Percentiles rank a stretch among this genome's conserved stretches.
Evolutionary conservation across 2,329 filamentous ascomycete genomes (phyloP).

Genomic region (Dothideomycetes sp.): DNA sequence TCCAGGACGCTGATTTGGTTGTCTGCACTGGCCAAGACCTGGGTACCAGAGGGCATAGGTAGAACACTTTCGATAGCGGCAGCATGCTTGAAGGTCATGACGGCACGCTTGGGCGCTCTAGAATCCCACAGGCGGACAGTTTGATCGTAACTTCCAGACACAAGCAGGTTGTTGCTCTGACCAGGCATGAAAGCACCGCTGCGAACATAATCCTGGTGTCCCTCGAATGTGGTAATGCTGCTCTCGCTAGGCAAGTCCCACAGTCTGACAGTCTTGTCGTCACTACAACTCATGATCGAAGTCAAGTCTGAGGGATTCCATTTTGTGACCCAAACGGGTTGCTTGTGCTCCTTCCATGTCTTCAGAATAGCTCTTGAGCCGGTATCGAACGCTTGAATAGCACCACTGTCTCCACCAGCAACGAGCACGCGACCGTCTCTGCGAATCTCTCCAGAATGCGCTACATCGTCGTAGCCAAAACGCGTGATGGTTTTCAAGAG

Average conservation of each 20-base stretch:
- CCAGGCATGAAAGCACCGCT: slow-evolving; percentile 76
- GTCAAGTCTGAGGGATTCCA: slow-evolving; percentile 82
- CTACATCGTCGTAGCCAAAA: slow-evolving; percentile 70
- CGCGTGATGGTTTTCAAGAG: slow-evolving; percentile 87
- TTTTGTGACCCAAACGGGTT: slow-evolving; percentile 83
- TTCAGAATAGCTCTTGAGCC: slow-evolving; percentile 83
- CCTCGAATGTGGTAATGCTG: slow-evolving; percentile 68
- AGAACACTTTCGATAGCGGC: slow-evolving; percentile 83
- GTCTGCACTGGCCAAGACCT: slow-evolving; percentile 73
- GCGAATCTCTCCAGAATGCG: slow-evolving; percentile 79
- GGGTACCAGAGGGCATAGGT: slow-evolving; percentile 76
- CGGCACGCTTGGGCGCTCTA: slow-evolving; percentile 55
- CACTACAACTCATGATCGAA: slow-evolving; percentile 76
- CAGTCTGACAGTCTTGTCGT: slow-evolving; percentile 83
- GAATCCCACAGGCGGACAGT: slow-evolving; percentile 94
- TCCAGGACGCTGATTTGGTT: slow-evolving; percentile 87
- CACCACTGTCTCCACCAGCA: slow-evolving; percentile 83
- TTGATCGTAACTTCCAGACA: slow-evolving; percentile 89
- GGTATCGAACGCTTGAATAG: slow-evolving; percentile 92
- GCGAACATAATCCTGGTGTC: slow-evolving; percentile 88
- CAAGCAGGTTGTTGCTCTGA: slow-evolving; percentile 58
- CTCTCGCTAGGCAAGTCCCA: slow-evolving; percentile 85
- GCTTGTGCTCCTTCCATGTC: slow-evolving; percentile 90
- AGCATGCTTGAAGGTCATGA: slow-evolving; percentile 93
- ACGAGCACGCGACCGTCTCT: slow-evolving; percentile 82